Evolutionary conservation across 176 grass and related monocot genomes (phyloP).

Genomic region (Canna indica): DNA sequence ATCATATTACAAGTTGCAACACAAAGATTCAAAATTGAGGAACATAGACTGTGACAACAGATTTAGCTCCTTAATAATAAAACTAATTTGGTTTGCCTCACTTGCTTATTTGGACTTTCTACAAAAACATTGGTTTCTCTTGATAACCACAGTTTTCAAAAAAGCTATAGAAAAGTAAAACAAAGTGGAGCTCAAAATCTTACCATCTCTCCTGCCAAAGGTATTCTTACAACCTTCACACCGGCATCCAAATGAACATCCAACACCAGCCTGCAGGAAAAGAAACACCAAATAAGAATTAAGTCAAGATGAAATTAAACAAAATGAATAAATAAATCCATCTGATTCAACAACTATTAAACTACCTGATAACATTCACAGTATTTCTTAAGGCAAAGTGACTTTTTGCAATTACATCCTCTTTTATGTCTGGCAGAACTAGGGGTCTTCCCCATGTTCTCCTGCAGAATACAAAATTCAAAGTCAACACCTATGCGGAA

Average conservation of each 20-base stretch:
- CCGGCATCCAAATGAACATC: constrained; percentile 30
- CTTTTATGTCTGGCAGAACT: constrained; percentile 30
- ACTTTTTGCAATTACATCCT: constrained; percentile 39
- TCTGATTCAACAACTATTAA: not conserved
- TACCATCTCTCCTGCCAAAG: constrained; percentile 35
- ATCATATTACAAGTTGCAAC: no score
- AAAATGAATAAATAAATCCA: not conserved
- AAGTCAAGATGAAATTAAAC: not conserved
- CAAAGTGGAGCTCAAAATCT: not conserved
- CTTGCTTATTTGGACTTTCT: no score
- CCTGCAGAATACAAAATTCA: constrained; percentile 11
- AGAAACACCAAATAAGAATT: not conserved
- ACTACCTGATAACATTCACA: constrained; percentile 37
- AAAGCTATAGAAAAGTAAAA: not conserved
- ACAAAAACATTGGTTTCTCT: not conserved
- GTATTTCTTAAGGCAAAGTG: constrained; percentile 35
- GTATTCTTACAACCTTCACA: constrained; percentile 29
- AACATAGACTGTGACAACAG: not conserved
- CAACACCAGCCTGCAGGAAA: constrained; percentile 25
- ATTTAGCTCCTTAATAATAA: not conserved
- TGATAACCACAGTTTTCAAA: not conserved
- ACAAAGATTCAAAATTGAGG: not conserved
- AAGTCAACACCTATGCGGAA: not conserved
- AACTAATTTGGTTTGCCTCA: no score
- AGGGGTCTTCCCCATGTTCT: constrained; percentile 20